Conservation (phyloP, 805 yeast species). For the Ogataea ramenticola region DNA sequence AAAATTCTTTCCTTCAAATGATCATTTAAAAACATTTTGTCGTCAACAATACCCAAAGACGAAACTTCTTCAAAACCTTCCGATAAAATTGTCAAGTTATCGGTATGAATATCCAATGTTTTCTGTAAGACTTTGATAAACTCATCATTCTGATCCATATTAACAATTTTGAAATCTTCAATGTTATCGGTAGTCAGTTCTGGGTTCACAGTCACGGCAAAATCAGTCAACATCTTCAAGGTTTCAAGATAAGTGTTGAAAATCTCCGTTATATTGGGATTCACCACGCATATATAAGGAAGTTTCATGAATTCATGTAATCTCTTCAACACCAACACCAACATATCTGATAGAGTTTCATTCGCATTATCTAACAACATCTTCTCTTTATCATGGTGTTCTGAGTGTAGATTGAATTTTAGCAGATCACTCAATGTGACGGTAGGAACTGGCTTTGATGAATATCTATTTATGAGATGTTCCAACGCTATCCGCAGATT, state of each 20-base stretch:
- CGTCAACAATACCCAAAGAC: conserved; percentile 18
- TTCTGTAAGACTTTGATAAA: conserved; percentile 48
- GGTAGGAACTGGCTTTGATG: conserved; percentile 44
- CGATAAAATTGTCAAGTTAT: conserved; percentile 75
- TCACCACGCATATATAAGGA: conserved; percentile 79
- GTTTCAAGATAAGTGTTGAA: conserved; percentile 70
- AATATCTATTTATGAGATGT: conserved; percentile 48
- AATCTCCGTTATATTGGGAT: conserved; percentile 77
- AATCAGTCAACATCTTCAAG: conserved; percentile 41
- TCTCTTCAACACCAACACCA: conserved; percentile 64
- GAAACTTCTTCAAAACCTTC: conserved; percentile 67
- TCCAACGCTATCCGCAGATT: conserved; percentile 31
- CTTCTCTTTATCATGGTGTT: conserved; percentile 21
- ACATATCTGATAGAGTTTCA: conserved; percentile 48
- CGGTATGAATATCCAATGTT: conserved; percentile 72
- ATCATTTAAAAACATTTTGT: conserved; percentile 48
- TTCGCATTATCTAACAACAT: conserved; percentile 38
- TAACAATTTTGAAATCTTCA: conserved; percentile 21
- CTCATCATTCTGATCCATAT: conserved; percentile 43
- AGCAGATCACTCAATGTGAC: conserved; percentile 46
- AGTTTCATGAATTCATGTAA: conserved; percentile 61
- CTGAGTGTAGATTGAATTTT: conserved; percentile 29
- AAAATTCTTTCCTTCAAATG: conserved; percentile 82
- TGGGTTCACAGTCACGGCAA: conserved; percentile 15
- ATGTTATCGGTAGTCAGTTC: conserved; percentile 24